Evolutionary conservation across 1,284 basidiomycete species (phyloP), one percentile per base, ranked within the genome.

Genomic region (Polyporus tsugae): DNA sequence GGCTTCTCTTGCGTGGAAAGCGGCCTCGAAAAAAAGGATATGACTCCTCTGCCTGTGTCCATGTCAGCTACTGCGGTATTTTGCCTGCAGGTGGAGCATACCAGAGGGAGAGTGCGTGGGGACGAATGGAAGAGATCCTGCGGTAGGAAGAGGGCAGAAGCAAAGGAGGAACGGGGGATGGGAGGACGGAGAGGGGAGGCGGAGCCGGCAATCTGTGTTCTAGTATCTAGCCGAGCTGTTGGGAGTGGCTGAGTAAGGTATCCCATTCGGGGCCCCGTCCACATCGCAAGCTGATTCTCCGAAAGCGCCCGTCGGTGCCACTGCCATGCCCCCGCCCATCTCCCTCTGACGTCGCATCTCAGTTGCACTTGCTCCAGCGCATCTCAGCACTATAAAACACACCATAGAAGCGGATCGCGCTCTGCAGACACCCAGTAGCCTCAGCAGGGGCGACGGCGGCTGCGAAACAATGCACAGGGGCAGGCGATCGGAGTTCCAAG

Each of bases 201-300:
- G 42, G 42, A 25, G 22, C 22, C 46, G 46, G 46, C 46, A 49
- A 49, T 49, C 46, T 49, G 46, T 46, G 11, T 25, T 22, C 68
- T 67, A 63, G 60, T 72, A 70, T 72, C 69, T 70, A 72, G 60
- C 64, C 71, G 68, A 39, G 39, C 29, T 19, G 22, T 49, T 11
- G 22, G 7, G n/a, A 49, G 46, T 49, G 46, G 57, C 62, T 64
- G 59, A 67, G 65, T 69, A 70, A 70, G 71, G 62, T 19, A n/a
- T 25, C n/a, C 22, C 36, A 17, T 41, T 29, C 58, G 55, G 55
- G 38, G 55, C 61, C 33, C 44, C 64, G 38, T 65, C 25, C 29
- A 15, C 29, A 25, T 38, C 64, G 33, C 29, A 22, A 22, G 2
- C 17, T 25, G 36, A n/a, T 58, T 38, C 49, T 39, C 58, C 39